Evolutionary conservation across 75 land plant genomes (phyloP).

Genomic region (Pseudotsuga menziesii): DNA sequence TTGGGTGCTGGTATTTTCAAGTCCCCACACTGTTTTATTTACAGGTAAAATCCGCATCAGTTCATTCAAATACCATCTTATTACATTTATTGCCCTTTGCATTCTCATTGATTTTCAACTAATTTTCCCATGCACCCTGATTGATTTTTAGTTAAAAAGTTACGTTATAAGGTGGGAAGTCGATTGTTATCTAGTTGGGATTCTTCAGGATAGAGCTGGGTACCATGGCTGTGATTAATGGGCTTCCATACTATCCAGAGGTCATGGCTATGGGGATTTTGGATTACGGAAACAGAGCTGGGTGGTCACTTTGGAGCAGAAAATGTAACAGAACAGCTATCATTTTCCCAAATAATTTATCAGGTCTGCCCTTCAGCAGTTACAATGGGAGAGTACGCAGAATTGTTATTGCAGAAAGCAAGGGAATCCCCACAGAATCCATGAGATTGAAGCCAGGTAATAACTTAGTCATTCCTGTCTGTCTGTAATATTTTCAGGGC

Average conservation of each 20-base stretch:
- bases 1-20: neutral
- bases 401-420: neutral
- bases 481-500: no score
- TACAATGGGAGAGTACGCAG: neutral
- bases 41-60: neutral
- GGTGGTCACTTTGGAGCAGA: constrained; percentile 1
- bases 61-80: neutral
- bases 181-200: neutral
- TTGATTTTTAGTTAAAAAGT: neutral
- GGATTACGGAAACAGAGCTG: neutral
- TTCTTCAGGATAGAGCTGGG: neutral
- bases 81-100: neutral
- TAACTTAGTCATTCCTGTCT: neutral
- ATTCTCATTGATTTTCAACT: neutral
- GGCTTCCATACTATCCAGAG: neutral
- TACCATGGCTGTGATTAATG: constrained; percentile 3
- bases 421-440: neutral
- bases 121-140: neutral
- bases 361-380: neutral
- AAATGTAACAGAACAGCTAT: neutral
- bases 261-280: neutral
- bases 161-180: neutral
- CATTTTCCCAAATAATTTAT: neutral
- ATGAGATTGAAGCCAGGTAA: constrained; percentile 7
- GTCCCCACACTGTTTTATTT: neutral